Evolutionary conservation across 495 filamentous ascomycete species (phyloP).

Genomic region (Trichoderma erinaceum): DNA sequence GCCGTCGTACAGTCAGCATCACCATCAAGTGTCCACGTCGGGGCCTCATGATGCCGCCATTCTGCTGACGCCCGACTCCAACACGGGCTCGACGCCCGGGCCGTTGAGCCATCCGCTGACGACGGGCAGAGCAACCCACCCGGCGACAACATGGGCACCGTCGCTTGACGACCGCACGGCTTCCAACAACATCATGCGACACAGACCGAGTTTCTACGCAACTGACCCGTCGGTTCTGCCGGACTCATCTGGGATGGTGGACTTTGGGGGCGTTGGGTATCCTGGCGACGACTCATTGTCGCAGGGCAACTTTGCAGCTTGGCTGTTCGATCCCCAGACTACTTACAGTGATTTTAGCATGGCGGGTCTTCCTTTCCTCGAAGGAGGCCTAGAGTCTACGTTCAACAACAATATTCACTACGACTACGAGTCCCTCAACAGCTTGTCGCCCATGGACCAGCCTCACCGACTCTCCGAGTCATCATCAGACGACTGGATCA

Average conservation of each 20-base stretch:
- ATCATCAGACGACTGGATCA: slow-evolving; percentile 68
- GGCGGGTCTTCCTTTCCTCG: slow-evolving; percentile 39
- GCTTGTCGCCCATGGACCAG: slow-evolving; percentile 67
- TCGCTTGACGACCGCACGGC: slow-evolving; percentile 31
- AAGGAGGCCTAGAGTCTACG: slow-evolving; percentile 44
- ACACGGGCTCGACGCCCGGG: slow-evolving; percentile 22
- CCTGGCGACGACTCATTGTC: slow-evolving; percentile 31
- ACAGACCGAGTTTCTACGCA: slow-evolving; percentile 37
- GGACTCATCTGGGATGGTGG: neutral
- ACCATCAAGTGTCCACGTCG: slow-evolving; percentile 19
- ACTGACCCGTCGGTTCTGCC: slow-evolving; percentile 32
- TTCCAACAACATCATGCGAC: slow-evolving; percentile 37
- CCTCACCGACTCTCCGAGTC: slow-evolving; percentile 61
- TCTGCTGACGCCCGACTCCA: slow-evolving; percentile 38
- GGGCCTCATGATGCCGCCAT: slow-evolving; percentile 45
- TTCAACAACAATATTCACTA: slow-evolving; percentile 48
- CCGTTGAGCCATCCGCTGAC: slow-evolving; percentile 21
- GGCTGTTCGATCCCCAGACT: slow-evolving; percentile 44
- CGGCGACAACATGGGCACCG: slow-evolving; percentile 26
- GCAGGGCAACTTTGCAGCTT: slow-evolving; percentile 42
- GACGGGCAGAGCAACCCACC: slow-evolving; percentile 21
- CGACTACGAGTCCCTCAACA: slow-evolving; percentile 48
- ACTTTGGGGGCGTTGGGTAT: slow-evolving; percentile 32
- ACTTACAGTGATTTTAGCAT: slow-evolving; percentile 36
- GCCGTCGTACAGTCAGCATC: slow-evolving; percentile 30